Percentiles rank a stretch among this genome's conserved stretches.
Evolutionary conservation across 257 asterid genomes (phyloP).

Genomic region (Leptodermis oblonga): DNA sequence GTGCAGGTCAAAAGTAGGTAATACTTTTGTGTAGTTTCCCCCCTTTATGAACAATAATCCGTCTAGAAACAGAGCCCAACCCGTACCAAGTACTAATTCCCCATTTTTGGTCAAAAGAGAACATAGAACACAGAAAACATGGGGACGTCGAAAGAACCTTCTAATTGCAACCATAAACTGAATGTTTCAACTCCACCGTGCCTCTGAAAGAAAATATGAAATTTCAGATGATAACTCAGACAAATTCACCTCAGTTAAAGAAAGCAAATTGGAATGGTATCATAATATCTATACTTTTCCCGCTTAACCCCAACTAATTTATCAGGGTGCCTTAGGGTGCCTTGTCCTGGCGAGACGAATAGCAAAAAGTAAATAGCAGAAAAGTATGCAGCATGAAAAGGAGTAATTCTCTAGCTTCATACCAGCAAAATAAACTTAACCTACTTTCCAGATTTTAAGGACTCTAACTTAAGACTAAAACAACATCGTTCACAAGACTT

Average conservation of each 20-base stretch:
- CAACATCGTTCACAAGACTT: background rate
- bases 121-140: conserved; percentile 45
- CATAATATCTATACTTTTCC: background rate
- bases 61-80: no score
- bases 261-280: background rate
- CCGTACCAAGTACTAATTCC: no score
- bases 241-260: background rate
- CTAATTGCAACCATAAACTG: conserved; percentile 3
- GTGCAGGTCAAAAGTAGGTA: no score
- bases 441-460: background rate
- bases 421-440: background rate
- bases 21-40: no score
- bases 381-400: background rate
- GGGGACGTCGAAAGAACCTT: conserved; percentile 28
- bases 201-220: background rate
- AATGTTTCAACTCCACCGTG: conserved; percentile 6
- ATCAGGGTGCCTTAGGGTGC: background rate
- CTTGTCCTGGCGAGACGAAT: background rate
- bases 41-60: no score
- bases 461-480: background rate
- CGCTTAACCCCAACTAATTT: background rate
- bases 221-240: background rate
- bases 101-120: no score
- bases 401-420: background rate
- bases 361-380: background rate